phyloP scores from a whole-genome alignment of 495 filamentous ascomycete genomes.

The Hyaloscypha variabilis region DNA sequence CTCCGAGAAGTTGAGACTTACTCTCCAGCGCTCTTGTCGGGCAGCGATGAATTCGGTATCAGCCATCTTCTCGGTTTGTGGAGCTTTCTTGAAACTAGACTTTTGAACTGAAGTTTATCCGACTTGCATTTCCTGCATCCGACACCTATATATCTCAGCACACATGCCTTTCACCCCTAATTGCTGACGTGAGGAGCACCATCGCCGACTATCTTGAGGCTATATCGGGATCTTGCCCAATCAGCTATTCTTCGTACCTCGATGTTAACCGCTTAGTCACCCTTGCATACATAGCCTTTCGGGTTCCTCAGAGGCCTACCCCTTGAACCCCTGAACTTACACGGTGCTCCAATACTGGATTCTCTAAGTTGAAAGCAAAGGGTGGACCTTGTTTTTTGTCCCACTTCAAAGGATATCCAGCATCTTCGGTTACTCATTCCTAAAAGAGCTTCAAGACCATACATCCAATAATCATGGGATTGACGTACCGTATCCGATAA shows the following conservation, averaged over 20 bases:
- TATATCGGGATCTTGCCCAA: neutral
- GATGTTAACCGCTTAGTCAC: neutral
- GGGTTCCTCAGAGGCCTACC: neutral
- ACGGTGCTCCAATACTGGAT: too few species aligned
- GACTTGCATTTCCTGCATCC: neutral
- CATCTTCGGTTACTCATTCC: conserved; percentile 40
- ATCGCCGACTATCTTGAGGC: neutral
- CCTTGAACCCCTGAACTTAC: too few species aligned
- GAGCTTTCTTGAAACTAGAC: neutral
- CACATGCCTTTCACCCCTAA: neutral
- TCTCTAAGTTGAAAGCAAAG: too few species aligned
- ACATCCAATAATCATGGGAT: neutral
- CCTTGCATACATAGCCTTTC: neutral
- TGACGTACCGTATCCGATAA: neutral
- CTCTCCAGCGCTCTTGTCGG: conserved; percentile 4
- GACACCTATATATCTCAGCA: neutral
- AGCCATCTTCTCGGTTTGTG: neutral
- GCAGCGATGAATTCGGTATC: neutral
- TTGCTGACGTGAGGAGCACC: neutral
- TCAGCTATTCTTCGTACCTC: neutral
- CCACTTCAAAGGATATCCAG: conserved; percentile 33
- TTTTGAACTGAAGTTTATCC: neutral
- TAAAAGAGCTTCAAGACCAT: conserved; percentile 43
- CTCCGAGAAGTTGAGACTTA: neutral
- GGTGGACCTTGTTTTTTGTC: conserved; percentile 42